Conservation (phyloP, 352 stramenopile genomes). For the Aphanomyces cochlioides region DNA sequence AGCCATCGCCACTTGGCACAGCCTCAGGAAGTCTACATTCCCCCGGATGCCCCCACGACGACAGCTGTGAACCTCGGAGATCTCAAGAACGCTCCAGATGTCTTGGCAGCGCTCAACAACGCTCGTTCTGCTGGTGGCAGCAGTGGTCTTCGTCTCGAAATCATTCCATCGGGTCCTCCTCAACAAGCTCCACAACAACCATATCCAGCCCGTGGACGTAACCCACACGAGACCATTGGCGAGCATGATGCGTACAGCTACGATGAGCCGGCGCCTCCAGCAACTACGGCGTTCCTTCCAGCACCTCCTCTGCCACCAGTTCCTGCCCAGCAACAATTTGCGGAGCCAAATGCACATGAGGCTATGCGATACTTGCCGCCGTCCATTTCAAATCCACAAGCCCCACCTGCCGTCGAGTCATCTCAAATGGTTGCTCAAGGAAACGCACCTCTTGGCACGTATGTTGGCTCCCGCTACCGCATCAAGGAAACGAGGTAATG, state of each 20-base stretch:
- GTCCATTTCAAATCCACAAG: neutral
- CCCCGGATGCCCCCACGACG: conserved; percentile 16
- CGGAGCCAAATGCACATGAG: no score
- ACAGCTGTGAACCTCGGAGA: conserved; percentile 25
- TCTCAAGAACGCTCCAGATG: conserved; percentile 22
- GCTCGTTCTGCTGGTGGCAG: neutral
- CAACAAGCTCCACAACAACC: neutral
- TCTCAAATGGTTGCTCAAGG: neutral
- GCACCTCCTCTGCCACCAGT: no score
- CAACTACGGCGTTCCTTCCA: neutral
- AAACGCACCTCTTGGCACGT: neutral
- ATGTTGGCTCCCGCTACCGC: conserved; percentile 26
- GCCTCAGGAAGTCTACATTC: conserved; percentile 16
- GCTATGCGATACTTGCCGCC: no score
- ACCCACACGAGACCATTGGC: no score
- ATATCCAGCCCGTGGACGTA: neutral
- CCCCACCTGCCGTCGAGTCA: neutral
- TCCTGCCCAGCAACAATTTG: no score
- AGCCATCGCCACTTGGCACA: neutral
- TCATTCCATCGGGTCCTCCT: neutral
- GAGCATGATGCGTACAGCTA: no score
- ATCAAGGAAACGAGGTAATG: conserved; percentile 29
- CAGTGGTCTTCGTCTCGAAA: conserved; percentile 18
- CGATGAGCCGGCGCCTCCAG: neutral
- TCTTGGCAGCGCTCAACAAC: conserved; percentile 29